Conservation (phyloP, 2,329 filamentous ascomycete genomes). For the Nannizziopsis arthrosporioides region DNA sequence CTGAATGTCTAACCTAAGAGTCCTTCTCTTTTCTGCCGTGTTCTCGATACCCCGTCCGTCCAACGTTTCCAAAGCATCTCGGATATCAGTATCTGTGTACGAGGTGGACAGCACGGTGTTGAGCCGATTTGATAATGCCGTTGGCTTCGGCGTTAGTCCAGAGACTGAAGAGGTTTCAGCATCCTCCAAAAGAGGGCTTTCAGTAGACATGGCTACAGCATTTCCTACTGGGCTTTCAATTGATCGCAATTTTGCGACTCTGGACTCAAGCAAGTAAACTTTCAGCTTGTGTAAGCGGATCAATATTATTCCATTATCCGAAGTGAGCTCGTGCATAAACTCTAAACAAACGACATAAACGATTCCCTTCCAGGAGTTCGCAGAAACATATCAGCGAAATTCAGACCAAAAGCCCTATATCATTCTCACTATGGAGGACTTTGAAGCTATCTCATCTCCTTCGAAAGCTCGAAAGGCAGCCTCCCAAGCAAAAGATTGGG, state of each 20-base stretch:
- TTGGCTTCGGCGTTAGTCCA: slow-evolving; percentile 28
- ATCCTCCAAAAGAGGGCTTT: slow-evolving; percentile 9
- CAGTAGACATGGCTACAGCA: not conserved
- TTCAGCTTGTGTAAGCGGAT: not conserved
- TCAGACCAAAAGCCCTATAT: not conserved
- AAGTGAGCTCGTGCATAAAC: not conserved
- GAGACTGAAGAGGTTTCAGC: slow-evolving; percentile 1
- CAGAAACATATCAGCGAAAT: not conserved
- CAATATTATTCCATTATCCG: slow-evolving; percentile 1
- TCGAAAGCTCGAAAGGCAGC: slow-evolving; percentile 61
- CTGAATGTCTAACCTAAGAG: slow-evolving; percentile 70
- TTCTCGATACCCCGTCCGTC: slow-evolving; percentile 62
- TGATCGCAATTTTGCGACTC: not conserved
- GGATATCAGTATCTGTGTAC: slow-evolving; percentile 83
- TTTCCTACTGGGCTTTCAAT: not conserved
- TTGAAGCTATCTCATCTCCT: slow-evolving; percentile 42
- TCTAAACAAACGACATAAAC: not conserved
- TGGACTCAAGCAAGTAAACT: not conserved
- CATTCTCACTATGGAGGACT: slow-evolving; percentile 6
- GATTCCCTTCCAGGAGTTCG: not conserved
- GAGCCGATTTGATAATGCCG: slow-evolving; percentile 68
- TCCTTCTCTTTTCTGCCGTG: slow-evolving; percentile 63
- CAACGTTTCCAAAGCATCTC: slow-evolving; percentile 67
- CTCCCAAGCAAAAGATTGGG: slow-evolving; percentile 81
- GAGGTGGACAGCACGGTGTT: slow-evolving; percentile 79